phyloP scores from a whole-genome alignment of 2,329 filamentous ascomycete genomes.

The Rosellinia necatrix region DNA sequence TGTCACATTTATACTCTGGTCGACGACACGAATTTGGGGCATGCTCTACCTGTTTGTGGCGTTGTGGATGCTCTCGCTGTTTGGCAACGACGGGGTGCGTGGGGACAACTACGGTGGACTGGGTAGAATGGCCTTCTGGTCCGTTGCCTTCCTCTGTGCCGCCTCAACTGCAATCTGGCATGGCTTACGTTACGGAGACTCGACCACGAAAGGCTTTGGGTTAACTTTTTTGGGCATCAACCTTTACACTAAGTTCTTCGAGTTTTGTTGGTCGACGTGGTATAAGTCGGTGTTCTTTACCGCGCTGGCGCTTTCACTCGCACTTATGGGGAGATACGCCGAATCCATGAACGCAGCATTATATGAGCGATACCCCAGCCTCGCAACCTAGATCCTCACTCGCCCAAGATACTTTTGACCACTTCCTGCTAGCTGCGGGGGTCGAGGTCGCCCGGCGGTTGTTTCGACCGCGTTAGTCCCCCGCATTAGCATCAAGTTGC shows the following conservation, averaged over 20 bases:
- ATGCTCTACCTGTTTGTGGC: slow-evolving; percentile 22
- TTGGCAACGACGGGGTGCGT: slow-evolving; percentile 1
- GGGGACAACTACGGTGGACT: neutral
- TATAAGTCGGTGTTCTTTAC: slow-evolving; percentile 22
- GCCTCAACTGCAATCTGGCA: slow-evolving; percentile 7
- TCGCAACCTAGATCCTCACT: neutral
- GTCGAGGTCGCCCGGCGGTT: too few species aligned
- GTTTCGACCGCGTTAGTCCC: too few species aligned
- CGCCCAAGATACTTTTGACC: neutral
- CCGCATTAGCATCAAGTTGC: too few species aligned
- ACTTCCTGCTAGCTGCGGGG: too few species aligned
- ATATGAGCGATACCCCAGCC: neutral
- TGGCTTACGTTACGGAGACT: slow-evolving; percentile 5
- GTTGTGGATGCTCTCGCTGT: slow-evolving; percentile 22
- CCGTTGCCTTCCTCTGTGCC: slow-evolving; percentile 14
- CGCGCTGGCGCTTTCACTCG: slow-evolving; percentile 17
- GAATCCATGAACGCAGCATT: slow-evolving; percentile 14
- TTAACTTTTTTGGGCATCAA: slow-evolving; percentile 24
- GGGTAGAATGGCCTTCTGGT: slow-evolving; percentile 8
- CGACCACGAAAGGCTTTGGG: slow-evolving; percentile 23
- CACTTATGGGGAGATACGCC: slow-evolving; percentile 21
- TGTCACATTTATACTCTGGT: slow-evolving; percentile 13
- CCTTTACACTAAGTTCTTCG: slow-evolving; percentile 23
- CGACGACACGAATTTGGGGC: slow-evolving; percentile 23
- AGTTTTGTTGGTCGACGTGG: slow-evolving; percentile 16